Percentiles rank a stretch among this genome's conserved stretches.
Conservation (phyloP, 1,284 basidiomycete species). For the Boletellus dicymbophilus region DNA sequence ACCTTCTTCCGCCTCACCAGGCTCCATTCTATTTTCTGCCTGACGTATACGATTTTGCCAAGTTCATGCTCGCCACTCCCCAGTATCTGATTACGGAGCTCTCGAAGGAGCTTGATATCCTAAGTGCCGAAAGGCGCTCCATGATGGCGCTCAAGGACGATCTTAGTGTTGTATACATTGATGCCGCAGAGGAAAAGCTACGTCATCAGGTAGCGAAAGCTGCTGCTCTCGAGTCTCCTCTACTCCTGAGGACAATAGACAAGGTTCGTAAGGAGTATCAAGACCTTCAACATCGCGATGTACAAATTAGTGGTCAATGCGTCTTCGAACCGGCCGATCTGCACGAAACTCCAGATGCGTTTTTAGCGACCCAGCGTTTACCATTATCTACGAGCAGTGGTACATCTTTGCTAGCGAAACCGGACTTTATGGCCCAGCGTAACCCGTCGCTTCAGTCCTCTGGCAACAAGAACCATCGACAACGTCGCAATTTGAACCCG, state of each 20-base stretch:
- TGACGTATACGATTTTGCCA: slow-evolving; percentile 86
- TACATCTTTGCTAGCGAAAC: slow-evolving; percentile 23
- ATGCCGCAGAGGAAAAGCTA: slow-evolving; percentile 76
- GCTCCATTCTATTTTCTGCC: slow-evolving; percentile 97
- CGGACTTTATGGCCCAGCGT: slow-evolving; percentile 17
- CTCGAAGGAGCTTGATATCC: slow-evolving; percentile 71
- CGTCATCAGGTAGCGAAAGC: slow-evolving; percentile 80
- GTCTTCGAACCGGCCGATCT: slow-evolving; percentile 23
- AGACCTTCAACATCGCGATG: slow-evolving; percentile 49
- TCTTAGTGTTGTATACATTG: slow-evolving; percentile 80
- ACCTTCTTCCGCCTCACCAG: slow-evolving; percentile 86
- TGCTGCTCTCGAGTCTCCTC: slow-evolving; percentile 66
- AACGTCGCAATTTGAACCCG: slow-evolving; percentile 77
- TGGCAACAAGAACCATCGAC: slow-evolving; percentile 46
- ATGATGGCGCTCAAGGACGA: slow-evolving; percentile 71
- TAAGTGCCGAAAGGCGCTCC: slow-evolving; percentile 67
- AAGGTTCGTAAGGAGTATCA: slow-evolving; percentile 61
- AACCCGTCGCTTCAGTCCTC: slow-evolving; percentile 12
- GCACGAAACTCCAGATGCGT: slow-evolving; percentile 50
- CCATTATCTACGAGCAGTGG: slow-evolving; percentile 9
- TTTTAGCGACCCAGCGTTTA: slow-evolving; percentile 43
- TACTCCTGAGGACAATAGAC: slow-evolving; percentile 57
- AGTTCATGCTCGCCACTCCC: slow-evolving; percentile 96
- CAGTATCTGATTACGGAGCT: slow-evolving; percentile 79
- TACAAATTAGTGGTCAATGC: slow-evolving; percentile 39